phyloP scores from a whole-genome alignment of 2,329 filamentous ascomycete genomes.

The Exophiala viscosa region DNA sequence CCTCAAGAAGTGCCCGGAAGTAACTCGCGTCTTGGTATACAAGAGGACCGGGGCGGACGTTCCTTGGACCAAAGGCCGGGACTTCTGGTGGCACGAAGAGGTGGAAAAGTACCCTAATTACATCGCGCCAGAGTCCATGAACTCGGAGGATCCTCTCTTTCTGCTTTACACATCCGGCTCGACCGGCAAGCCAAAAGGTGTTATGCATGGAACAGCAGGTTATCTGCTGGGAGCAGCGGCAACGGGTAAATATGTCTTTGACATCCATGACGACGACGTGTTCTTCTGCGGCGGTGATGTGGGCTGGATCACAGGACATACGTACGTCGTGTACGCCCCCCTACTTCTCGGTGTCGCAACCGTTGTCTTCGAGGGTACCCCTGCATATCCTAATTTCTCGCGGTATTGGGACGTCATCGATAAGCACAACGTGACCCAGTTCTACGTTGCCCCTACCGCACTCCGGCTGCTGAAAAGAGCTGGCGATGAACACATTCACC shows the following conservation, averaged over 20 bases:
- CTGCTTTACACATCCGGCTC: conserved; percentile 96
- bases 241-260: conserved; percentile 98
- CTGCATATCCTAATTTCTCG: conserved; percentile 95
- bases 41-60: conserved; percentile 93
- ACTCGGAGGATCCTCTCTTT: conserved; percentile 93
- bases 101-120: conserved; percentile 94
- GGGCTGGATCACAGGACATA: conserved; percentile 98
- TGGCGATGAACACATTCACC: conserved; percentile 85
- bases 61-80: conserved; percentile 82
- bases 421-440: conserved; percentile 91
- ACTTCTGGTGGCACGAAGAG: conserved; percentile 99
- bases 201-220: conserved; percentile 94
- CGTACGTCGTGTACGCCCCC: conserved; percentile 95
- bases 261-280: conserved; percentile 87
- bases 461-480: conserved; percentile 91
- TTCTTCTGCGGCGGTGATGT: conserved; percentile 99
- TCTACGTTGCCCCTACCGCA: conserved; percentile 96
- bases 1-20: conserved; percentile 89
- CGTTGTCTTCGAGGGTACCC: conserved; percentile 96
- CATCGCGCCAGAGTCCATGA: conserved; percentile 82
- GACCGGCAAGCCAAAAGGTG: conserved; percentile 97
- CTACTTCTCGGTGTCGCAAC: conserved; percentile 88
- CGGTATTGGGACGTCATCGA: conserved; percentile 98
- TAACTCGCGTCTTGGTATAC: conserved; percentile 82
- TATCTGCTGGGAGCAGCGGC: conserved; percentile 91